Percentiles rank a stretch among this genome's conserved stretches.
Evolutionary conservation across 805 yeast genomes (phyloP).

Genomic region (Lachancea cidri): DNA sequence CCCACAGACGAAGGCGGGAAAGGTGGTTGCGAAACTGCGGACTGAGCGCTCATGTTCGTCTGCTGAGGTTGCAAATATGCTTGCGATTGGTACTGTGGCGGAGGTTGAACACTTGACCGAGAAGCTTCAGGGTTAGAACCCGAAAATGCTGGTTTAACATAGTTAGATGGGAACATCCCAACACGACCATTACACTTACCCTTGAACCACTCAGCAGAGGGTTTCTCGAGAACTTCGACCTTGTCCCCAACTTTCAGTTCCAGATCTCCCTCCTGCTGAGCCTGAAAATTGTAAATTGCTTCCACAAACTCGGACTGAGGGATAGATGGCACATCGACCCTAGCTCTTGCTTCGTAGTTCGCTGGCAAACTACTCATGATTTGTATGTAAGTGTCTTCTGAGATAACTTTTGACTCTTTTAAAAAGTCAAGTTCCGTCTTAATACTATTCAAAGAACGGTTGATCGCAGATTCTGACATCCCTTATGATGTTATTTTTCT

Average conservation of each 20-base stretch:
- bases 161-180: constrained; percentile 90
- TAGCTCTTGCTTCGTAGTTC: constrained; percentile 19
- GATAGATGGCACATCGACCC: constrained; percentile 5
- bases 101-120: constrained; percentile 17
- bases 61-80: constrained; percentile 13
- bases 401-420: constrained; percentile 66
- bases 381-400: constrained; percentile 48
- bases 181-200: constrained; percentile 55
- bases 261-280: constrained; percentile 76
- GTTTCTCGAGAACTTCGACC: constrained; percentile 62
- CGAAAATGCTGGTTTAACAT: constrained; percentile 47
- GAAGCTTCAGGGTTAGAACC: constrained; percentile 13
- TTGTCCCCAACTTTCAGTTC: constrained; percentile 60
- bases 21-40: constrained; percentile 29
- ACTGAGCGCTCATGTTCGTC: constrained; percentile 7
- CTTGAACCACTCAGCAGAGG: constrained; percentile 88
- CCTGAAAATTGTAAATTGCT: constrained; percentile 68
- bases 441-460: constrained; percentile 73
- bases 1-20: constrained; percentile 49
- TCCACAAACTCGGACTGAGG: constrained; percentile 41
- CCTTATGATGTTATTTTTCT: no score
- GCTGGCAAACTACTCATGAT: constrained; percentile 51
- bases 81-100: constrained; percentile 23
- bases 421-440: constrained; percentile 78
- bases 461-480: constrained; percentile 54